These are phyloP conservation scores for Cucumis sativus DNA, from an alignment of 306 rosid species.

Conservation along the genomic window DNA sequence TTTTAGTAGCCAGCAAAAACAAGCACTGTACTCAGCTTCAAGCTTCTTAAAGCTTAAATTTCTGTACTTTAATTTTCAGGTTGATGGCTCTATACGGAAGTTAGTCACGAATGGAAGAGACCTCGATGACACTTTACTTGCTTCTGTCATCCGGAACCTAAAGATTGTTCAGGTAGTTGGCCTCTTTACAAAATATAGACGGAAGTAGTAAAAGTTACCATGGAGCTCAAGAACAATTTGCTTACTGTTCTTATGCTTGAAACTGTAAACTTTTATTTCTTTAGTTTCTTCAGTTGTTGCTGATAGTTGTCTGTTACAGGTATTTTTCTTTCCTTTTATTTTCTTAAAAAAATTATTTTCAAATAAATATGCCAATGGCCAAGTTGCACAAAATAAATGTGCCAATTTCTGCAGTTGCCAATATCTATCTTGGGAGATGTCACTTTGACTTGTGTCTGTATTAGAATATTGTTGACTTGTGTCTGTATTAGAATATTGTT, in stretches of 20 bases:
- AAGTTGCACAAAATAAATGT: neutral
- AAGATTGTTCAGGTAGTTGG: constrained; percentile 61
- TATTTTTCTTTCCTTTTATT: neutral
- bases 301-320: neutral
- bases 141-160: constrained; percentile 67
- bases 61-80: constrained; percentile 25
- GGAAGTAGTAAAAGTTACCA: neutral
- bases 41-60: neutral
- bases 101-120: constrained; percentile 62
- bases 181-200: neutral
- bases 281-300: neutral
- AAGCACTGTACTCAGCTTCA: neutral
- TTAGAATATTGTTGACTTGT: neutral
- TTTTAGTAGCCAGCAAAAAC: neutral
- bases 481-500: neutral
- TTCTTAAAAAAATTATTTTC: neutral
- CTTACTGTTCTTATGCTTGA: neutral
- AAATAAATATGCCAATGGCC: neutral
- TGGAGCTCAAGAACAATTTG: neutral
- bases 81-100: constrained; percentile 41
- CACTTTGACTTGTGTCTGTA: neutral
- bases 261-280: neutral
- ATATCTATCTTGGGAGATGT: neutral
- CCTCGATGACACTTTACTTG: constrained; percentile 53
- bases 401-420: neutral